A percentile compares a stretch with the other conserved stretches of the same genome.
Conservation (phyloP, 331 rosid species). For the Acacia pycnantha region DNA sequence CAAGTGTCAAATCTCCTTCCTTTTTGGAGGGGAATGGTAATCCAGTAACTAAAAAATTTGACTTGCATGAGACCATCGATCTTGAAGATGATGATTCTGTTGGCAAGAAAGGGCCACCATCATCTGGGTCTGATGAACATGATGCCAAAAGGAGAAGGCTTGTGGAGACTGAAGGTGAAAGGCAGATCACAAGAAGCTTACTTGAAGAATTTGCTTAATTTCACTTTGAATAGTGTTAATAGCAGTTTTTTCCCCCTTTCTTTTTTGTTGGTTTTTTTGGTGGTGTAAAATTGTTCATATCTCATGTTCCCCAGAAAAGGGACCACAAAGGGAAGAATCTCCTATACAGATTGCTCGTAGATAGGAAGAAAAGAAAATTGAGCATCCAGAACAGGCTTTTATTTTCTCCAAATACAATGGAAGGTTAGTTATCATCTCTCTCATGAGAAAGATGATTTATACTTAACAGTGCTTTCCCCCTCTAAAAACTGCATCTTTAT, state of each 20-base stretch:
- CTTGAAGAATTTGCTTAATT: conserved; percentile 22
- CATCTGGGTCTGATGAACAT: conserved; percentile 20
- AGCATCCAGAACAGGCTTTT: background rate
- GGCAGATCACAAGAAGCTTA: conserved; percentile 38
- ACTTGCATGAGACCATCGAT: conserved; percentile 25
- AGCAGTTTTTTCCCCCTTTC: background rate
- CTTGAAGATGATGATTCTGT: conserved; percentile 32
- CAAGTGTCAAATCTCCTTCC: conserved; percentile 14
- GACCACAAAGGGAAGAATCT: background rate
- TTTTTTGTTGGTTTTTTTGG: background rate
- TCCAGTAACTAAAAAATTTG: conserved; percentile 13
- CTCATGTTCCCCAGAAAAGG: background rate
- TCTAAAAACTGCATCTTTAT: background rate
- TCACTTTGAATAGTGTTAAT: conserved; percentile 27
- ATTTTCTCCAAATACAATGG: background rate
- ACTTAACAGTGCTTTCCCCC: too few relatives aligned
- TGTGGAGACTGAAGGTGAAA: conserved; percentile 21
- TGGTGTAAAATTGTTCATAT: background rate
- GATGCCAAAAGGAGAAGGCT: conserved; percentile 44
- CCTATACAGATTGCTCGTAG: background rate
- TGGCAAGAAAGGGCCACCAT: conserved; percentile 22
- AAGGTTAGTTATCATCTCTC: background rate
- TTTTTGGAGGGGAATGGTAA: conserved; percentile 10
- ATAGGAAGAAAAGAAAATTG: background rate
- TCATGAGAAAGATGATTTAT: background rate